A percentile compares a stretch with the other conserved stretches of the same genome.
These are phyloP conservation scores for Teunomyces tritomae DNA, from an alignment of 805 yeast genomes.

Conservation along the genomic window DNA sequence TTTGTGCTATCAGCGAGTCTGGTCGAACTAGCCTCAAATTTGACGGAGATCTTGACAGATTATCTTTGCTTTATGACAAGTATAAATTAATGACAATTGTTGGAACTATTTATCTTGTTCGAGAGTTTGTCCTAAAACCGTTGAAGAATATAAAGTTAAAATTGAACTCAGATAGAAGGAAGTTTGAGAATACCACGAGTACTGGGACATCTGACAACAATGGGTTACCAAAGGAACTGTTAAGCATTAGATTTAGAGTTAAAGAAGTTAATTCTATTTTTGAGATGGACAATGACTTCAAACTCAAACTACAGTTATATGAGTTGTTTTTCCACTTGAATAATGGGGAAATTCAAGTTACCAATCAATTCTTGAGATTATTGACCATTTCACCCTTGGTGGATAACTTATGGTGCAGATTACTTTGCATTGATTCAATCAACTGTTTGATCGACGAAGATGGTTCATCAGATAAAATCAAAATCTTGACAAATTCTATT, in stretches of 20 bases:
- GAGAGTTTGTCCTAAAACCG: slow-evolving; percentile 30
- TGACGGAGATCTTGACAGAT: slow-evolving; percentile 12
- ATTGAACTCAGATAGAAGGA: slow-evolving; percentile 20
- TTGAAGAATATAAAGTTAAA: slow-evolving; percentile 20
- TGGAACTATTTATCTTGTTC: slow-evolving; percentile 32
- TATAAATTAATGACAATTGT: slow-evolving; percentile 29
- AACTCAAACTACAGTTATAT: slow-evolving; percentile 45
- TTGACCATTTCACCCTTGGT: slow-evolving; percentile 54
- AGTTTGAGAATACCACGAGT: background rate
- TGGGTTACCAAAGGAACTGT: slow-evolving; percentile 8
- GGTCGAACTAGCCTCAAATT: slow-evolving; percentile 13
- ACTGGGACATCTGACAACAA: background rate
- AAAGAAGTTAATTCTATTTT: slow-evolving; percentile 23
- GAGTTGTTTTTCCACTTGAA: slow-evolving; percentile 8
- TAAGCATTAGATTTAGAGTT: slow-evolving; percentile 11
- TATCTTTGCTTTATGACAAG: slow-evolving; percentile 24
- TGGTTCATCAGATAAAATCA: slow-evolving; percentile 13
- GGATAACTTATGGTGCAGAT: slow-evolving; percentile 47
- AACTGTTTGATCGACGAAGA: slow-evolving; percentile 12
- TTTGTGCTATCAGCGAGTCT: slow-evolving; percentile 8
- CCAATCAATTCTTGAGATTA: slow-evolving; percentile 33
- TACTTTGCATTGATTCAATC: slow-evolving; percentile 36
- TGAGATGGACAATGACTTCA: slow-evolving; percentile 48
- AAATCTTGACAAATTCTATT: slow-evolving; percentile 23
- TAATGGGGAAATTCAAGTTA: slow-evolving; percentile 10